phyloP scores from a whole-genome alignment of 176 grass and related monocot species.

The Musa beccarii region DNA sequence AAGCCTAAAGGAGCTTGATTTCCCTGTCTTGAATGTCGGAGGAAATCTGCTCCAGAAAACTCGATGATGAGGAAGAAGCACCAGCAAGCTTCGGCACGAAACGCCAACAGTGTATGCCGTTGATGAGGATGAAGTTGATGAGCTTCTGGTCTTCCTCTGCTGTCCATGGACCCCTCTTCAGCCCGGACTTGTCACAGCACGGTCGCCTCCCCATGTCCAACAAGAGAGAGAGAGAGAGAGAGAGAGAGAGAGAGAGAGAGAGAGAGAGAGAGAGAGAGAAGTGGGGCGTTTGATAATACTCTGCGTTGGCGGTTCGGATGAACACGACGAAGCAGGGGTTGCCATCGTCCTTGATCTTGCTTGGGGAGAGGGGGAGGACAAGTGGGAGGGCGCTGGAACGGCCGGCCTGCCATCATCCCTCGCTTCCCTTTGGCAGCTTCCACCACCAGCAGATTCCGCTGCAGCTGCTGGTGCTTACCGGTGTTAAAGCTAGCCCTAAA shows the following conservation, averaged over 20 bases:
- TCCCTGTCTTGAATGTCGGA: too few species aligned
- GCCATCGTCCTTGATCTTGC: conserved; percentile 53
- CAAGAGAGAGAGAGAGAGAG: too few species aligned
- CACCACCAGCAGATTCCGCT: conserved; percentile 33
- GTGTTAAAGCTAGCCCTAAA: too few species aligned
- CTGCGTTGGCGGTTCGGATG: conserved; percentile 69
- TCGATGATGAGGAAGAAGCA: background rate
- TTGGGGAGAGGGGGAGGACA: conserved; percentile 47
- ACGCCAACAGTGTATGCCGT: conserved; percentile 13
- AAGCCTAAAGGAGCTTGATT: too few species aligned
- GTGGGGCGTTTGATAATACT: background rate
- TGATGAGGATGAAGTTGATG: conserved; percentile 14
- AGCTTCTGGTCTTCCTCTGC: conserved; percentile 9
- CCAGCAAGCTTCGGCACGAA: conserved; percentile 8
- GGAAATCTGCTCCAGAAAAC: background rate
- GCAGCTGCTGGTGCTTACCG: background rate
- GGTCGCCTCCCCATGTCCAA: conserved; percentile 13
- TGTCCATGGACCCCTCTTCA: conserved; percentile 20
- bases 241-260: background rate
- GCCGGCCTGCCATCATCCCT: conserved; percentile 34
- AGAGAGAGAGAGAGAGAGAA: background rate
- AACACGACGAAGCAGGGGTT: conserved; percentile 95
- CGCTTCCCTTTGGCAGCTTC: conserved; percentile 43
- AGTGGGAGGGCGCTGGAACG: conserved; percentile 37
- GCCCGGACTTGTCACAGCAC: conserved; percentile 9